phyloP scores from a whole-genome alignment of 306 rosid species.

The Vicia villosa region DNA sequence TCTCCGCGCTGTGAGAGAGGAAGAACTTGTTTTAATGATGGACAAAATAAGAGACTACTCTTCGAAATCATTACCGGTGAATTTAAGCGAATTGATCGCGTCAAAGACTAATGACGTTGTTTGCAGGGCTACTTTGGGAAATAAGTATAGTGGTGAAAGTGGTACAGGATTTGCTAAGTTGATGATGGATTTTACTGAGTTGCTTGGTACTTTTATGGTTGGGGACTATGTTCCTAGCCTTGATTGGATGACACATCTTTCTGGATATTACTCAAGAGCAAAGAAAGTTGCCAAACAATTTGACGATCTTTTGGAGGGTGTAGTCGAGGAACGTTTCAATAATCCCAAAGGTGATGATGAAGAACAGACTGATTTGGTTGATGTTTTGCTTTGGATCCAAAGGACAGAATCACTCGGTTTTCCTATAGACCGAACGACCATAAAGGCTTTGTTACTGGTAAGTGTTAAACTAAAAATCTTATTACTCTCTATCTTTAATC shows the following conservation, averaged over 20 bases:
- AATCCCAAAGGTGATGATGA: neutral
- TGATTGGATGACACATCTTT: constrained; percentile 44
- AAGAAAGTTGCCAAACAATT: constrained; percentile 42
- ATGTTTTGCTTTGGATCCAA: constrained; percentile 51
- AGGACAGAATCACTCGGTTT: constrained; percentile 42
- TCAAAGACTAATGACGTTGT: constrained; percentile 46
- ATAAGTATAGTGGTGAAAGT: constrained; percentile 42
- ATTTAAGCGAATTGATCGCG: too few relatives aligned
- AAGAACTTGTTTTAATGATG: constrained; percentile 32
- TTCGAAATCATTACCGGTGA: neutral
- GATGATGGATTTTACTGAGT: constrained; percentile 33
- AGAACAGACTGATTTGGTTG: constrained; percentile 49
- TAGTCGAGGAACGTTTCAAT: constrained; percentile 40
- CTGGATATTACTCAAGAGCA: constrained; percentile 48
- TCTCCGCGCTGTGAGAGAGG: constrained; percentile 33
- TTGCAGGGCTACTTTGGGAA: constrained; percentile 60
- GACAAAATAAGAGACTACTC: constrained; percentile 32
- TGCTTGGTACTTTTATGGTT: constrained; percentile 45
- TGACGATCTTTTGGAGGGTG: constrained; percentile 51
- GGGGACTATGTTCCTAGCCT: constrained; percentile 62
- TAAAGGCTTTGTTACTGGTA: constrained; percentile 51
- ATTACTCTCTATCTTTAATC: too few relatives aligned
- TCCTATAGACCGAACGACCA: constrained; percentile 41
- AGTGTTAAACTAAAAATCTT: too few relatives aligned
- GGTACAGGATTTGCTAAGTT: constrained; percentile 38